phyloP scores from a whole-genome alignment of 192 early-diverging fungal species.

The Podila horticola region DNA sequence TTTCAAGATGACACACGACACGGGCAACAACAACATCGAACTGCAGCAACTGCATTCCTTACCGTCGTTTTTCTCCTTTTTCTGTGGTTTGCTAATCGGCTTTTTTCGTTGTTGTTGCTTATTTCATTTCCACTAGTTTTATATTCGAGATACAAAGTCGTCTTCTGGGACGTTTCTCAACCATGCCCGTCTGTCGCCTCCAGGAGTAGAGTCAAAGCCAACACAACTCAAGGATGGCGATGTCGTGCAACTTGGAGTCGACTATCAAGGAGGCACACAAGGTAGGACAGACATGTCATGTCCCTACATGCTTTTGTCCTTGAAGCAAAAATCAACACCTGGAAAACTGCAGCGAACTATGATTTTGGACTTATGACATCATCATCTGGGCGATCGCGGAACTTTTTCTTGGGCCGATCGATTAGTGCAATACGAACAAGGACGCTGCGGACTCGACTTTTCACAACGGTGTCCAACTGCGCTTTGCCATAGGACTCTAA shows the following conservation, averaged over 20 bases:
- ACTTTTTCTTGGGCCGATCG: too few species aligned
- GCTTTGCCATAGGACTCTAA: too few species aligned
- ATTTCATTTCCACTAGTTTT: slow-evolving; percentile 67
- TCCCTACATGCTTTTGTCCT: too few species aligned
- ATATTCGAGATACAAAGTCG: slow-evolving; percentile 90
- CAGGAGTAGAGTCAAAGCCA: slow-evolving; percentile 84
- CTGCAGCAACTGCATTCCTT: too few species aligned
- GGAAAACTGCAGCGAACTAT: too few species aligned
- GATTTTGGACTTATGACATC: too few species aligned
- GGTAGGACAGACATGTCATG: slow-evolving; percentile 44
- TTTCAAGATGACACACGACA: background rate
- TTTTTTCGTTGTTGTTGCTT: slow-evolving; percentile 10
- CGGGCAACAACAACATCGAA: background rate
- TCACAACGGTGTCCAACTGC: too few species aligned
- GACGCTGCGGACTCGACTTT: too few species aligned
- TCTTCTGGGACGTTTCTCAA: slow-evolving; percentile 98
- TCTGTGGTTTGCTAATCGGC: background rate
- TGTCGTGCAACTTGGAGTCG: slow-evolving; percentile 93
- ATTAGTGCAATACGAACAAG: too few species aligned
- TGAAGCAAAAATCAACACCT: too few species aligned
- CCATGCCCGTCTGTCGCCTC: slow-evolving; percentile 86
- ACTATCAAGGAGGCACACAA: slow-evolving; percentile 91
- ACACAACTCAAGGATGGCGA: slow-evolving; percentile 87
- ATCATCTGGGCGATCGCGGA: too few species aligned
- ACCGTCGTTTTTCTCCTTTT: background rate